A percentile compares a stretch with the other conserved stretches of the same genome.
Evolutionary conservation across 2,329 filamentous ascomycete genomes (phyloP).

Genomic region (Alternaria angustiovoidea): DNA sequence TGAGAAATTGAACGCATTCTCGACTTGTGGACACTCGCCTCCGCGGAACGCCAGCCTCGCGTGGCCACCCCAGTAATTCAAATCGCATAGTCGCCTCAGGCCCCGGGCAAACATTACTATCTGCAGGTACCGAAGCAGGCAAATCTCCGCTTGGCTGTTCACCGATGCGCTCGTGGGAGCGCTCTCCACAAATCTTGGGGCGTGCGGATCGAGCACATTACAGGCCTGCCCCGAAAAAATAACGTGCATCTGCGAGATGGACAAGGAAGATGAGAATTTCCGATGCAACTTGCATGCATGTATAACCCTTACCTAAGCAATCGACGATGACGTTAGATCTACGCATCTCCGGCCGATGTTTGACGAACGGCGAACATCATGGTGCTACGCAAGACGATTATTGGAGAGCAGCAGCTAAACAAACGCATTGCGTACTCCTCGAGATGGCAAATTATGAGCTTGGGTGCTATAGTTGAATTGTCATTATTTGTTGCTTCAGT

Average conservation of each 20-base stretch:
- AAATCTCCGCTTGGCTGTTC: conserved; percentile 13
- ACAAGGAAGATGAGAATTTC: background rate
- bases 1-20: conserved; percentile 20
- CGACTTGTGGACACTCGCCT: conserved; percentile 11
- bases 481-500: conserved; percentile 9
- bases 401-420: background rate
- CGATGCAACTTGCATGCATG: conserved; percentile 3
- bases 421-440: background rate
- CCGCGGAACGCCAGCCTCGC: conserved; percentile 18
- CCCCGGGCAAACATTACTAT: background rate
- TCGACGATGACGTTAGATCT: conserved; percentile 10
- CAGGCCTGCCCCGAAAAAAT: conserved; percentile 1
- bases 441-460: background rate
- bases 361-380: conserved; percentile 7
- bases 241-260: conserved; percentile 1
- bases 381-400: conserved; percentile 4
- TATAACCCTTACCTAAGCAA: conserved; percentile 6
- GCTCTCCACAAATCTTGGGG: background rate
- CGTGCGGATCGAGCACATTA: background rate
- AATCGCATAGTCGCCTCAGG: background rate
- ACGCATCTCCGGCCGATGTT: conserved; percentile 8
- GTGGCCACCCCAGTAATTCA: conserved; percentile 4
- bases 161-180: conserved; percentile 1
- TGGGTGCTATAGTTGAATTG: background rate
- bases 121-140: conserved; percentile 19